These are phyloP conservation scores for Aspergillus nidulans DNA, from an alignment of 495 filamentous ascomycete genomes.

Conservation along the genomic window DNA sequence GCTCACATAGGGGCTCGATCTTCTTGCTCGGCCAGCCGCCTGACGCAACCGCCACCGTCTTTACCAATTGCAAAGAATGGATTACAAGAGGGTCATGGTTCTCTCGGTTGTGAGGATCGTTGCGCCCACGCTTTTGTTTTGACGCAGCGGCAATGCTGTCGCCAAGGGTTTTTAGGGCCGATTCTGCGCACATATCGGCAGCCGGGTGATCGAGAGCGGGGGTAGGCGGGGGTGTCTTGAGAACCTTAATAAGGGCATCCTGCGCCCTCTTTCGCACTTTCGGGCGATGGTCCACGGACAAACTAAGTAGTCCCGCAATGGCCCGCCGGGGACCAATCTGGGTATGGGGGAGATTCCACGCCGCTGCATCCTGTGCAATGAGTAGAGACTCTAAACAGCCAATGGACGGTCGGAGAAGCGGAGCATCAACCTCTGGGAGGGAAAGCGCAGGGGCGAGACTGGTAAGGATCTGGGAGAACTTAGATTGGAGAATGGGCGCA, in stretches of 20 bases:
- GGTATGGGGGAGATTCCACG: conserved; percentile 81
- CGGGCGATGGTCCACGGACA: conserved; percentile 83
- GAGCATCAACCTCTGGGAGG: conserved; percentile 77
- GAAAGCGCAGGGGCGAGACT: conserved; percentile 79
- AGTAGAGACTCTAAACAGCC: conserved; percentile 87
- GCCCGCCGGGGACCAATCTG: conserved; percentile 86
- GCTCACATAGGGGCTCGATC: conserved; percentile 84
- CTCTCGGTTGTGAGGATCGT: conserved; percentile 39
- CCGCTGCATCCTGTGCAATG: conserved; percentile 76
- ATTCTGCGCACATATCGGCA: conserved; percentile 91
- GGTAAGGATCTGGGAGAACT: conserved; percentile 88
- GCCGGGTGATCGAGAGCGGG: conserved; percentile 90
- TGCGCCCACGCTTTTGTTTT: conserved; percentile 57
- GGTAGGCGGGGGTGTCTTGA: conserved; percentile 78
- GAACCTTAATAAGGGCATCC: conserved; percentile 78
- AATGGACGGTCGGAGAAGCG: conserved; percentile 81
- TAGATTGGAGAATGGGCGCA: conserved; percentile 77
- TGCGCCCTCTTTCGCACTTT: conserved; percentile 95
- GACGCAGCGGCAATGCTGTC: conserved; percentile 59
- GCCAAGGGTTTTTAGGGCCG: conserved; percentile 69
- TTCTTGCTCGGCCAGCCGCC: conserved; percentile 97
- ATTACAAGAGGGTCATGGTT: conserved; percentile 79
- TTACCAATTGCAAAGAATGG: conserved; percentile 85
- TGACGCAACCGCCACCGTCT: conserved; percentile 77
- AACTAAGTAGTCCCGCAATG: conserved; percentile 75